Evolutionary conservation across 78 protist species (phyloP).

Genomic region (Isochrysis galbana): DNA sequence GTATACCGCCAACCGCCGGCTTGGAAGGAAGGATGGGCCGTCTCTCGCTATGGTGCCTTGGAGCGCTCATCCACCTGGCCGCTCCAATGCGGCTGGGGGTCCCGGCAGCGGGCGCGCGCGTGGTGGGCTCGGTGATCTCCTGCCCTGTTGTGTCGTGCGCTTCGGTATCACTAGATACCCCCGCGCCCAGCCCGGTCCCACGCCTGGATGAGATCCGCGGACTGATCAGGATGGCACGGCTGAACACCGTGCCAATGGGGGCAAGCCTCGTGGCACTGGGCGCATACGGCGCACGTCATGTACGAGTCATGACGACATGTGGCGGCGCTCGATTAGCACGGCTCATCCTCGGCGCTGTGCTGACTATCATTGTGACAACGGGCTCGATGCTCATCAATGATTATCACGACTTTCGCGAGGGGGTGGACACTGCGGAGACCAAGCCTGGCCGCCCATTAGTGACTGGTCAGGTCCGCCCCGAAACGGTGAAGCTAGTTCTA

Average conservation of each 20-base stretch:
- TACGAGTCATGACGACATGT: fast-evolving
- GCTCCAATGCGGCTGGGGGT: too few relatives aligned
- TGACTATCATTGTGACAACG: background rate
- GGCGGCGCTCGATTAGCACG: background rate
- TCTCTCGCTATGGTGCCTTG: too few relatives aligned
- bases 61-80: too few relatives aligned
- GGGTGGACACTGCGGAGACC: background rate
- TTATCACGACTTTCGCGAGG: background rate
- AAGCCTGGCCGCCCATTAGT: background rate
- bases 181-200: too few relatives aligned
- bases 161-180: too few relatives aligned
- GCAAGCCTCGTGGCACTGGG: background rate
- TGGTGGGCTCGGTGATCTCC: too few relatives aligned
- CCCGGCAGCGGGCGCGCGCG: too few relatives aligned
- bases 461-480: background rate
- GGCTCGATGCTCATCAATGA: background rate
- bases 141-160: too few relatives aligned
- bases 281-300: background rate
- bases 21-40: too few relatives aligned
- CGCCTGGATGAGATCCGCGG: background rate
- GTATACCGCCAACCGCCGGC: too few relatives aligned
- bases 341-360: background rate
- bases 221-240: background rate
- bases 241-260: background rate
- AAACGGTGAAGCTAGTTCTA: background rate